These are phyloP conservation scores for Trametes villosa DNA, from an alignment of 768 basidiomycete genomes.

Conservation along the genomic window DNA sequence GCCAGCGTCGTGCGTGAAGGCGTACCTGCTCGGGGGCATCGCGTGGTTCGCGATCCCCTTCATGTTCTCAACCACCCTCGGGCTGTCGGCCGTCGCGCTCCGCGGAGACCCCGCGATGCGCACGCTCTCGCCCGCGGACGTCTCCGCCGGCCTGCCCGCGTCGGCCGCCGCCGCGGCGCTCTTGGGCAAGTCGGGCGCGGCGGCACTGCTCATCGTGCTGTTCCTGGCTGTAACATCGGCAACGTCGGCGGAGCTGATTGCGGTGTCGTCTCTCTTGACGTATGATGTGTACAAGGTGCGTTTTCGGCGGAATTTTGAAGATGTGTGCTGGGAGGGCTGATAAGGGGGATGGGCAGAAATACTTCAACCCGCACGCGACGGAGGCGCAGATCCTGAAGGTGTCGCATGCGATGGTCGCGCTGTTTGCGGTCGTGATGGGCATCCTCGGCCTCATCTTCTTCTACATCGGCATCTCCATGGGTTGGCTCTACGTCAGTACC, in stretches of 20 bases:
- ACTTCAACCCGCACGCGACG: slow-evolving; percentile 82
- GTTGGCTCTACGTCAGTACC: slow-evolving; percentile 82
- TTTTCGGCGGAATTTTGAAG: not conserved
- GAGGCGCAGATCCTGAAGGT: slow-evolving; percentile 71
- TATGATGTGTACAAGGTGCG: slow-evolving; percentile 83
- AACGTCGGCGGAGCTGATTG: slow-evolving; percentile 89
- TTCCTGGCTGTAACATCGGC: slow-evolving; percentile 89
- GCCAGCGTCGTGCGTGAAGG: slow-evolving; percentile 86
- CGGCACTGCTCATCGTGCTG: slow-evolving; percentile 76
- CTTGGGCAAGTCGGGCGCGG: slow-evolving; percentile 78
- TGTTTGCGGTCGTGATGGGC: slow-evolving; percentile 79
- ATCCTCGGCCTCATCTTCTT: slow-evolving; percentile 85
- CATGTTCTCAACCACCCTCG: slow-evolving; percentile 84
- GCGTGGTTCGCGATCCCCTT: slow-evolving; percentile 95
- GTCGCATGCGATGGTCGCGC: slow-evolving; percentile 69
- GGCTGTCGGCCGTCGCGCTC: slow-evolving; percentile 86
- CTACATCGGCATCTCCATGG: slow-evolving; percentile 91
- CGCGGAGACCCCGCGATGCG: slow-evolving; percentile 60
- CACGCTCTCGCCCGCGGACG: slow-evolving; percentile 58
- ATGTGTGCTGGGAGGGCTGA: not conserved
- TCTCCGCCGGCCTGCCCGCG: slow-evolving; percentile 88
- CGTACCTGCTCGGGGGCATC: slow-evolving; percentile 85
- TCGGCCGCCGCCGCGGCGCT: slow-evolving; percentile 83
- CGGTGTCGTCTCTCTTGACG: slow-evolving; percentile 81
- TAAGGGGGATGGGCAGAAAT: slow-evolving; percentile 46